These are phyloP conservation scores for Cruciata laevipes DNA, from an alignment of 257 asterid genomes.

Conservation along the genomic window DNA sequence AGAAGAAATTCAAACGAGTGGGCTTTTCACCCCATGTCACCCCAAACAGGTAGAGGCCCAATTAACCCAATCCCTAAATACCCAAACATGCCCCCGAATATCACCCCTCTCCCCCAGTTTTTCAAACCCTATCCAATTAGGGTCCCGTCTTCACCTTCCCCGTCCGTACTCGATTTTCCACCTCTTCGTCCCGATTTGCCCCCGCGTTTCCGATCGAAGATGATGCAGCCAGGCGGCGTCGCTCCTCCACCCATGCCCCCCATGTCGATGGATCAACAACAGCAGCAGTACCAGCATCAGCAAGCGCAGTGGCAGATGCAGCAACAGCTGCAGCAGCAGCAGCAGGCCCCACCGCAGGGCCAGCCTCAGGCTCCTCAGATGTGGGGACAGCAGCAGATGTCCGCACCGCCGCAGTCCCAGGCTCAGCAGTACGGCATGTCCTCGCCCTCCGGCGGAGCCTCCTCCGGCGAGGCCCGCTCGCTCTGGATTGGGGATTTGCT, in stretches of 20 bases:
- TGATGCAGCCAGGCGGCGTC: slow-evolving; percentile 78
- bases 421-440: slow-evolving; percentile 42
- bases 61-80: neutral
- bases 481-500: slow-evolving; percentile 93
- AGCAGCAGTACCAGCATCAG: slow-evolving; percentile 24
- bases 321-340: slow-evolving; percentile 22
- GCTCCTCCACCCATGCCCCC: slow-evolving; percentile 48
- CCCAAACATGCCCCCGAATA: neutral
- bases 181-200: neutral
- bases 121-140: slow-evolving; percentile 28
- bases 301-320: slow-evolving; percentile 33
- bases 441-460: slow-evolving; percentile 18
- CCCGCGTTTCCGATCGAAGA: slow-evolving; percentile 17
- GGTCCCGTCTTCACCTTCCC: slow-evolving; percentile 2
- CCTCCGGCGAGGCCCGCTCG: slow-evolving; percentile 54
- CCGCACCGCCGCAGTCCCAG: slow-evolving; percentile 42
- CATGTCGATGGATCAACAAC: slow-evolving; percentile 50
- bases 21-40: neutral
- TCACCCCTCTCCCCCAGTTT: neutral
- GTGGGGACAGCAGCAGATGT: slow-evolving; percentile 43
- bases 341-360: slow-evolving; percentile 24
- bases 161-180: neutral
- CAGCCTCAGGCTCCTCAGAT: slow-evolving; percentile 32
- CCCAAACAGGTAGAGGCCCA: neutral
- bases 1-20: neutral